Conservation (phyloP, 2,329 filamentous ascomycete genomes). For the Colletotrichum sp. region DNA sequence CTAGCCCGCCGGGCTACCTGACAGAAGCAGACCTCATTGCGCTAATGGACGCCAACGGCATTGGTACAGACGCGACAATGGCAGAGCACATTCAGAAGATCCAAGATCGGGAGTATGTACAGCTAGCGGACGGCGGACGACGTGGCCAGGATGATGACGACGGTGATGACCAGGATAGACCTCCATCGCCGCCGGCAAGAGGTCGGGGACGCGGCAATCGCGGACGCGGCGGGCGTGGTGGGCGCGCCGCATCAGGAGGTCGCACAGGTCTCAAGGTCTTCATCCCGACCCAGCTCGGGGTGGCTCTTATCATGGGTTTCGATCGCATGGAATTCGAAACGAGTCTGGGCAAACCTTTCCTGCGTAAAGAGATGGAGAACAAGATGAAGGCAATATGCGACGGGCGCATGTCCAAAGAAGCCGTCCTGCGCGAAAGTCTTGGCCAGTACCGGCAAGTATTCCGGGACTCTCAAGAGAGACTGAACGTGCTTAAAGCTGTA, state of each 20-base stretch:
- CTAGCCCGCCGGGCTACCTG: conserved; percentile 81
- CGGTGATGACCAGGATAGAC: conserved; percentile 42
- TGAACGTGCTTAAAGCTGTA: conserved; percentile 70
- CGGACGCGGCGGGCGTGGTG: conserved; percentile 45
- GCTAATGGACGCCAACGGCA: conserved; percentile 98
- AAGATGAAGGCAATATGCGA: conserved; percentile 98
- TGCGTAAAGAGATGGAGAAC: conserved; percentile 96
- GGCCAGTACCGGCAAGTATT: conserved; percentile 89
- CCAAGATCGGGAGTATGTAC: conserved; percentile 86
- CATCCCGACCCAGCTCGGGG: conserved; percentile 88
- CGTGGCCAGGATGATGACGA: conserved; percentile 41
- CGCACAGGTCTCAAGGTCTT: conserved; percentile 76
- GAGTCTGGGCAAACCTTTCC: conserved; percentile 92
- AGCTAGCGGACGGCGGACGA: conserved; percentile 57
- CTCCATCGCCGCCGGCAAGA: conserved; percentile 39
- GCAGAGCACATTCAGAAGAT: conserved; percentile 98
- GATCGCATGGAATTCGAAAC: conserved; percentile 93
- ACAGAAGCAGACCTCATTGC: conserved; percentile 96
- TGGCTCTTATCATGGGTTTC: conserved; percentile 92
- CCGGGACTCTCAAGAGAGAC: conserved; percentile 77
- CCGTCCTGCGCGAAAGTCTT: conserved; percentile 83
- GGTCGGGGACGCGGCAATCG: conserved; percentile 51
- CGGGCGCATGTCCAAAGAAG: conserved; percentile 74
- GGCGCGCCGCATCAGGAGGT: conserved; percentile 43
- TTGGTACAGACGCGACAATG: conserved; percentile 98